Conservation (phyloP, 352 stramenopile genomes). For the Globisporangium okanoganense region DNA sequence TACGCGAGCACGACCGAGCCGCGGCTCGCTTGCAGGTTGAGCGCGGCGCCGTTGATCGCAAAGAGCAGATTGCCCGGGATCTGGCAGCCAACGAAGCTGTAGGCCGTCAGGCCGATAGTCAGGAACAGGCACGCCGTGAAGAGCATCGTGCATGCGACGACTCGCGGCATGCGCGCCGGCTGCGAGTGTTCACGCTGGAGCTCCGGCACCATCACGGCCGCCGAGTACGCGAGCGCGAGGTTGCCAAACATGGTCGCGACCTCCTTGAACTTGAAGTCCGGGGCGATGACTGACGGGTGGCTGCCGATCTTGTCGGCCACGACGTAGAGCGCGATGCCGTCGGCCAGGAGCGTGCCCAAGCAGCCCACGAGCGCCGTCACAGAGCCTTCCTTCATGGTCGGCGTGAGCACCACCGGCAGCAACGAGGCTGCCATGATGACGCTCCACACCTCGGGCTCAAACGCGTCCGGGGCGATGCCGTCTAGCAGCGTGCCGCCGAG, state of each 20-base stretch:
- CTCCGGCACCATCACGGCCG: conserved; percentile 51
- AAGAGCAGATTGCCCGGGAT: conserved; percentile 63
- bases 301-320: conserved; percentile 37
- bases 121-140: conserved; percentile 50
- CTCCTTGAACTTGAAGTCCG: conserved; percentile 44
- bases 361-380: conserved; percentile 47
- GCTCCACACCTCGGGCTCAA: conserved; percentile 49
- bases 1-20: conserved; percentile 51
- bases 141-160: conserved; percentile 44
- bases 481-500: conserved; percentile 55
- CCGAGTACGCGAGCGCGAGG: conserved; percentile 52
- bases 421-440: conserved; percentile 54
- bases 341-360: conserved; percentile 49
- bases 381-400: conserved; percentile 60
- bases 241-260: conserved; percentile 57
- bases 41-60: conserved; percentile 36
- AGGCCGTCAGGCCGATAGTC: conserved; percentile 40
- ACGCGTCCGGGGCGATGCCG: conserved; percentile 45
- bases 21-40: conserved; percentile 40
- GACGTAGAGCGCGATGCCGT: conserved; percentile 42
- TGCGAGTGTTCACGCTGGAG: conserved; percentile 62
- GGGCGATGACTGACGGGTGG: conserved; percentile 31
- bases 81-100: conserved; percentile 51
- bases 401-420: conserved; percentile 49
- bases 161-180: conserved; percentile 48